Evolutionary conservation across 208 protist genomes (phyloP), one percentile per base, ranked within the genome.

Genomic region (Naegleria fowleri): DNA sequence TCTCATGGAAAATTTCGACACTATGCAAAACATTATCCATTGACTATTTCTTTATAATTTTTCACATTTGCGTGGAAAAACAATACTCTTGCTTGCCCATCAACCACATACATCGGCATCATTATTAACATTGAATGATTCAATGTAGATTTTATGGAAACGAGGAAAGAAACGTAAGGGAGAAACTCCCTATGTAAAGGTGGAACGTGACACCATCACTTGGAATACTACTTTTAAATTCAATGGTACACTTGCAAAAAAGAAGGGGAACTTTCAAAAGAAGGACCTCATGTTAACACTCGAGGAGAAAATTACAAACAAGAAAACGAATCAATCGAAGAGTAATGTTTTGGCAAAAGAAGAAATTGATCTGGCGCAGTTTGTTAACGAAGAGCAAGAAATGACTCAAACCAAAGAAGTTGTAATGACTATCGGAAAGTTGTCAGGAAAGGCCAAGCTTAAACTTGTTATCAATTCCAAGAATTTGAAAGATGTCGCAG

Each of bases 391-490:
- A 33, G 29, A 36, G 0, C 11, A 40, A 11, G 76, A 84, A 84
- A 5, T 84, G 5, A 84, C 76, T 38, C 29, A 84, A 33, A 84
- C 33, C 11, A 84, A 33, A 11, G 38, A 84, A 41, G 22, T 84
- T 0, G 39, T 15, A 11, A 19, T 84, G 29, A 33, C 29, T 15
- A 84, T 84, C 76, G 22, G 11, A 33, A 84, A 84, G 29, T 16
- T 16, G 11, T 15, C 29, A 16, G 55, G 55, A 67, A 84, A 84
- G 11, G 76, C 76, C 29, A 84, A 33, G 11, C 38, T 84, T 33
- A 84, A 84, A 84, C 0, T 84, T 84, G 38, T 40, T 15, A 84
- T 84, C 76, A 84, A 84, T 84, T 84, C 76, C 9, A 84, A 36
- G 33, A 38, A 15, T 16, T 40, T 84, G 33, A 84, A 84, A 84